Conservation (phyloP, 306 rosid genomes). For the Gleditsia sinensis region DNA sequence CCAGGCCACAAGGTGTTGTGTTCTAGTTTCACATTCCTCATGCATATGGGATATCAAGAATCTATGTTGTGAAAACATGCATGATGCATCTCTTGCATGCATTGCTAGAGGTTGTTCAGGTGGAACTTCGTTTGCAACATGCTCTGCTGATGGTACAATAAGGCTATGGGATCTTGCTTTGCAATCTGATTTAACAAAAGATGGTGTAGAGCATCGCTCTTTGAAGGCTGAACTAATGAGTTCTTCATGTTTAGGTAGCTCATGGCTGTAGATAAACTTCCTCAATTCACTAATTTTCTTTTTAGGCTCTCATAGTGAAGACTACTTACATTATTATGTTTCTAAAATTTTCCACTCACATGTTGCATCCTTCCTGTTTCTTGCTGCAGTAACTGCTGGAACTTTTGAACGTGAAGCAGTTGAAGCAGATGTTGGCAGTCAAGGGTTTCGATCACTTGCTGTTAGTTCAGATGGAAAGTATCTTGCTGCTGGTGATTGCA, state of each 20-base stretch:
- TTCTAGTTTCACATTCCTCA: constrained; percentile 76
- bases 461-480: constrained; percentile 79
- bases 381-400: constrained; percentile 66
- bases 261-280: constrained; percentile 1
- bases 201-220: constrained; percentile 34
- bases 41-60: constrained; percentile 89
- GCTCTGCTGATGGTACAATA: constrained; percentile 78
- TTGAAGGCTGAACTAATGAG: constrained; percentile 41
- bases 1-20: constrained; percentile 67
- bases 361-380: constrained; percentile 30
- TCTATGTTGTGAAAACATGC: constrained; percentile 78
- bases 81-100: constrained; percentile 75
- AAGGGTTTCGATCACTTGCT: constrained; percentile 72
- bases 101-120: constrained; percentile 83
- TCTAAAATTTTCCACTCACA: constrained; percentile 18
- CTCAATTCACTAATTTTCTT: neutral
- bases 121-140: constrained; percentile 80
- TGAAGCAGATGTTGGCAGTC: constrained; percentile 50
- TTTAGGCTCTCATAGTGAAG: neutral
- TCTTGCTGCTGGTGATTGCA: constrained; percentile 78
- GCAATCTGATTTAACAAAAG: constrained; percentile 50
- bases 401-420: constrained; percentile 68
- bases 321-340: neutral
- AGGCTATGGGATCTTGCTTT: constrained; percentile 85
- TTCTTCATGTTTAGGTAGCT: constrained; percentile 59